Percentiles rank a stretch among this genome's conserved stretches.
phyloP scores from a whole-genome alignment of 1,284 basidiomycete genomes.

The Ceratobasidium sp. region DNA sequence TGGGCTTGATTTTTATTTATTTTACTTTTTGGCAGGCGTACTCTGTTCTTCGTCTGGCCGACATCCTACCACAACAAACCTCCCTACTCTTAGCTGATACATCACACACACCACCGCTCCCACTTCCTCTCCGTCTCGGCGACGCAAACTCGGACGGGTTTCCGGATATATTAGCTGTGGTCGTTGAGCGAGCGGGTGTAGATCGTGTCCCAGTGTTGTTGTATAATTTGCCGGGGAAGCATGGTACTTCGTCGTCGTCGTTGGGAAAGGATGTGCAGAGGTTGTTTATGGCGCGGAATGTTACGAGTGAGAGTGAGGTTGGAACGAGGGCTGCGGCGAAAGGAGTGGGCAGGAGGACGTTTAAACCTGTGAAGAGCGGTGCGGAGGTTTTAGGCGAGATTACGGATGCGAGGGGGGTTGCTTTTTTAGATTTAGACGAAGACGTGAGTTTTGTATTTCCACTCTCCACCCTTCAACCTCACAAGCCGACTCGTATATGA shows the following conservation, averaged over 20 bases:
- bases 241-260: neutral
- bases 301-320: slow-evolving; percentile 15
- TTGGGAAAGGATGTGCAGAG: too few species aligned
- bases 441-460: slow-evolving; percentile 74
- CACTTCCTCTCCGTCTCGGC: slow-evolving; percentile 85
- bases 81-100: slow-evolving; percentile 80
- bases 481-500: too few species aligned
- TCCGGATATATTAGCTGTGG: slow-evolving; percentile 88
- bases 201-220: slow-evolving; percentile 47
- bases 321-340: slow-evolving; percentile 52
- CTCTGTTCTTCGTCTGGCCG: slow-evolving; percentile 71
- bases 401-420: slow-evolving; percentile 82
- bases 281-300: slow-evolving; percentile 2
- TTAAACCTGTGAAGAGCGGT: slow-evolving; percentile 72
- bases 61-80: slow-evolving; percentile 65
- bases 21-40: slow-evolving; percentile 16
- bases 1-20: too few species aligned
- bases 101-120: slow-evolving; percentile 73
- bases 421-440: slow-evolving; percentile 95
- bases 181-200: slow-evolving; percentile 62
- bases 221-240: slow-evolving; percentile 12
- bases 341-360: slow-evolving; percentile 69
- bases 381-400: slow-evolving; percentile 75
- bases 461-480: too few species aligned
- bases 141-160: slow-evolving; percentile 97